Conservation (phyloP, 2,329 filamentous ascomycete genomes). For the Ophiostoma populinum region DNA sequence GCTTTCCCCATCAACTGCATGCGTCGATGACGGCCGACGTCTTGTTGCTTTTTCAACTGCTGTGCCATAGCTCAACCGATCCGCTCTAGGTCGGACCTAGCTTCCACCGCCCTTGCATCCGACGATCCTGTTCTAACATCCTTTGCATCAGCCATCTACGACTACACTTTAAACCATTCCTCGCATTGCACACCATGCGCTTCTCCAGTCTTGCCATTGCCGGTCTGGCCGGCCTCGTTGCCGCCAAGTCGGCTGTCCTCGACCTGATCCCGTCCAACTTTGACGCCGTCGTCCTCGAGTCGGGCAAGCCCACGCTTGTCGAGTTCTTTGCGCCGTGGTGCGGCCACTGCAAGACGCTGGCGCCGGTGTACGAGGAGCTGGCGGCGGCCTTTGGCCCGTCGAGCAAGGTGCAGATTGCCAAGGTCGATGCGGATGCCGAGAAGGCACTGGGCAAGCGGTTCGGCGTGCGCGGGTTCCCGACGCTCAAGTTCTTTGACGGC, state of each 20-base stretch:
- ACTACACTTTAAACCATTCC: too few relatives aligned
- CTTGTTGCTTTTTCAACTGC: too few relatives aligned
- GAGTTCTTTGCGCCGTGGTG: slow-evolving; percentile 99
- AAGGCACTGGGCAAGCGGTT: slow-evolving; percentile 70
- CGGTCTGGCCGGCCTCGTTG: slow-evolving; percentile 32
- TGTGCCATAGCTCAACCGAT: too few relatives aligned
- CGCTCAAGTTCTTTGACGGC: slow-evolving; percentile 93
- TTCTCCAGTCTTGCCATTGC: slow-evolving; percentile 43
- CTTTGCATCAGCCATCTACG: too few relatives aligned
- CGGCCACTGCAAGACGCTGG: slow-evolving; percentile 96
- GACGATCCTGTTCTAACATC: neutral
- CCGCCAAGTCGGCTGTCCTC: slow-evolving; percentile 67
- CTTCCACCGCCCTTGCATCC: too few relatives aligned
- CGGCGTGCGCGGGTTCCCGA: slow-evolving; percentile 87
- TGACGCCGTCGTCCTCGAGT: slow-evolving; percentile 73
- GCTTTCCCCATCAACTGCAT: too few relatives aligned
- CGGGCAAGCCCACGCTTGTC: slow-evolving; percentile 86
- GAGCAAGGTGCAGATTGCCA: slow-evolving; percentile 68
- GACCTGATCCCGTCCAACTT: slow-evolving; percentile 87
- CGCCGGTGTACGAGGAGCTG: slow-evolving; percentile 87
- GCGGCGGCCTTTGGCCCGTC: slow-evolving; percentile 55
- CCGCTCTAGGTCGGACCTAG: too few relatives aligned
- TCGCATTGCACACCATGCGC: slow-evolving; percentile 42
- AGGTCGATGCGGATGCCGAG: slow-evolving; percentile 89
- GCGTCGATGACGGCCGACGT: too few relatives aligned